Evolutionary conservation across 345 rosid genomes (phyloP), one percentile per base, ranked within the genome.

Genomic region (Pistacia atlantica): DNA sequence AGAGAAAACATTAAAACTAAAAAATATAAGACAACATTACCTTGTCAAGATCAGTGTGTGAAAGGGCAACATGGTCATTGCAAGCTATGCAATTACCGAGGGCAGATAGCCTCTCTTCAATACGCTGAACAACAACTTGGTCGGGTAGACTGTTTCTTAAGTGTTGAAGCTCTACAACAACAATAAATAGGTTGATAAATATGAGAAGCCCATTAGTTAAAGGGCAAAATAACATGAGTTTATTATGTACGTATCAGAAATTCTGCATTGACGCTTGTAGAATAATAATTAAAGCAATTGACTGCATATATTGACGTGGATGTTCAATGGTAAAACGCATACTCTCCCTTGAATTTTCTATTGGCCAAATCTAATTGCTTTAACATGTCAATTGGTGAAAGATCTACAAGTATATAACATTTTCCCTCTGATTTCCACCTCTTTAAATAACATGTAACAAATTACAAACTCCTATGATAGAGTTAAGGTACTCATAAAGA

Each of bases 121-220:
- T 84, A 51, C 99, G 85, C 84, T 89, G 98, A 73, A 97, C 97
- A 57, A 92, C 95, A 57, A 97, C 97, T 86, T 73, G 78, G 82
- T 94, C 98, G 28, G 99, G 99, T 70, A 94, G 86, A 83, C 97
- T 97, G 73, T 97, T 92, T 75, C 96, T 91, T 91, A 97, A 82
- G 77, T 92, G 98, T 64, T 94, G 96, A 83, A 97, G 97, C 81
- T 97, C 98, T 97, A 65, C 67, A 75, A 74, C 20, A 74, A 65
- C 45, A 69, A 55, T 22, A 71, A 0, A 71, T 54, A 4, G 20
- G n/a, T 18, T 38, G 8, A 68, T 63, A 57, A 57, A 25, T 57
- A 52, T 25, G 59, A 13, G 18, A 33, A 3, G 9, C 8, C n/a
- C 0, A 11, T 31, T 11, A 8, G 11, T 68, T 25, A n/a, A 54